Conservation (phyloP, 352 stramenopile genomes). For the Blastocystis sp. region DNA sequence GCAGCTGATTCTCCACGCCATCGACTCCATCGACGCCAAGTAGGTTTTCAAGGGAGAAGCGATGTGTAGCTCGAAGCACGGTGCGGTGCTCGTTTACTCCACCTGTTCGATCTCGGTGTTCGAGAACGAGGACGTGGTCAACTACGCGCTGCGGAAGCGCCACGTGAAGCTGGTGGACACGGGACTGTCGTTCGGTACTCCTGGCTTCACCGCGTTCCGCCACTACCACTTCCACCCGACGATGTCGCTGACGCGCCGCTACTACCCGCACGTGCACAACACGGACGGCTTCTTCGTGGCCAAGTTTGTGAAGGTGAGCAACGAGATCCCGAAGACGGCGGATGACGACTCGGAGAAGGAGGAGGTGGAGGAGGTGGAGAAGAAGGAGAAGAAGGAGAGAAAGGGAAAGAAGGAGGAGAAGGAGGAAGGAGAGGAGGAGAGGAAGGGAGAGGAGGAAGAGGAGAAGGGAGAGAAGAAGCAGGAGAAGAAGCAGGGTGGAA, state of each 20-base stretch:
- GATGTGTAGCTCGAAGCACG: conserved; percentile 83
- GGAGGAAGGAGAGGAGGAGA: conserved; percentile 64
- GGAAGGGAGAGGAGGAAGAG: conserved; percentile 50
- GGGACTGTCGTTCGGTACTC: conserved; percentile 87
- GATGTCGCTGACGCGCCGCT: conserved; percentile 82
- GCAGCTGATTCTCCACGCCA: conserved; percentile 90
- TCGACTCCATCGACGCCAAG: conserved; percentile 91
- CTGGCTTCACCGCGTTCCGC: conserved; percentile 70
- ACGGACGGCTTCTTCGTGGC: conserved; percentile 99
- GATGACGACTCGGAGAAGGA: conserved; percentile 63
- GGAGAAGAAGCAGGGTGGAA: conserved; percentile 47
- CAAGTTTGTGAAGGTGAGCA: conserved; percentile 97
- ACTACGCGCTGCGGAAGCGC: conserved; percentile 93
- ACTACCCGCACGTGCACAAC: conserved; percentile 99
- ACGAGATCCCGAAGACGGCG: conserved; percentile 70
- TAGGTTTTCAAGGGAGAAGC: no score
- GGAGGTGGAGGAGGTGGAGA: conserved; percentile 69
- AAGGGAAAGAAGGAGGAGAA: conserved; percentile 70
- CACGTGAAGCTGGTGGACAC: conserved; percentile 89
- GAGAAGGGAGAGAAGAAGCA: conserved; percentile 58
- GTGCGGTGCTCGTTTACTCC: conserved; percentile 94
- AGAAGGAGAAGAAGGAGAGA: conserved; percentile 67
- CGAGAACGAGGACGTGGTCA: conserved; percentile 88
- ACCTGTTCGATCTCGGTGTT: conserved; percentile 79
- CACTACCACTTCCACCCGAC: conserved; percentile 93